Evolutionary conservation across 768 basidiomycete species (phyloP).

Genomic region (Astraeus odoratus): DNA sequence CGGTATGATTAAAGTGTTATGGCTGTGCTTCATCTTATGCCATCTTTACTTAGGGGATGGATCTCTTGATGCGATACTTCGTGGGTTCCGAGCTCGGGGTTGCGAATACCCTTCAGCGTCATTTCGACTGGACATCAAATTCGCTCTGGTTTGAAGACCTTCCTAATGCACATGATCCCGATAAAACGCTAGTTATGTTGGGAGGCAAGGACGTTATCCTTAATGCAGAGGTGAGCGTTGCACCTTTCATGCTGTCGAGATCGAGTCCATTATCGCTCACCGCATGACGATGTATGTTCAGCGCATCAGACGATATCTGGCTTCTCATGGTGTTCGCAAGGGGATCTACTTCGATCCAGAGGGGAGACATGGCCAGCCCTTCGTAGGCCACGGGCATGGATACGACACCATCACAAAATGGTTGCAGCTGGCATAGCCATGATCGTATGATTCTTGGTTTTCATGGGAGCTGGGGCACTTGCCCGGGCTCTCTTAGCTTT

Average conservation of each 20-base stretch:
- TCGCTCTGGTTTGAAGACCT: constrained; percentile 89
- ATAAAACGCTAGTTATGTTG: constrained; percentile 65
- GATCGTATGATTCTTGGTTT: neutral
- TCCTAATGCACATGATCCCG: constrained; percentile 63
- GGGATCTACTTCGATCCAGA: constrained; percentile 59
- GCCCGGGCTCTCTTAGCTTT: neutral
- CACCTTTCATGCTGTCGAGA: neutral
- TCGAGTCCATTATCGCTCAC: neutral
- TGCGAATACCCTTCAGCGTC: constrained; percentile 74
- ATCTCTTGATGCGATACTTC: constrained; percentile 82
- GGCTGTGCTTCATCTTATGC: constrained; percentile 2
- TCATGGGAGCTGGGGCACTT: neutral
- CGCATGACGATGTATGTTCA: constrained; percentile 19
- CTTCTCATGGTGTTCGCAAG: constrained; percentile 65
- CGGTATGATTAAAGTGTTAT: constrained; percentile 32
- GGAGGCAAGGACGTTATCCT: constrained; percentile 82
- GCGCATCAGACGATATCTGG: constrained; percentile 70
- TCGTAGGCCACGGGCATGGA: constrained; percentile 44
- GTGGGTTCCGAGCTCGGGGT: constrained; percentile 84
- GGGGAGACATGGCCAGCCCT: constrained; percentile 57
- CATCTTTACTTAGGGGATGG: constrained; percentile 48
- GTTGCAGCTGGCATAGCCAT: constrained; percentile 32
- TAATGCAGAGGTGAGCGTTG: constrained; percentile 50
- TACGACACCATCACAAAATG: constrained; percentile 57
- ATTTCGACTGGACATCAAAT: constrained; percentile 84